Evolutionary conservation across 31 red algal species (phyloP), one percentile per base, ranked within the genome.

Genomic region (Porphyra umbilicalis): DNA sequence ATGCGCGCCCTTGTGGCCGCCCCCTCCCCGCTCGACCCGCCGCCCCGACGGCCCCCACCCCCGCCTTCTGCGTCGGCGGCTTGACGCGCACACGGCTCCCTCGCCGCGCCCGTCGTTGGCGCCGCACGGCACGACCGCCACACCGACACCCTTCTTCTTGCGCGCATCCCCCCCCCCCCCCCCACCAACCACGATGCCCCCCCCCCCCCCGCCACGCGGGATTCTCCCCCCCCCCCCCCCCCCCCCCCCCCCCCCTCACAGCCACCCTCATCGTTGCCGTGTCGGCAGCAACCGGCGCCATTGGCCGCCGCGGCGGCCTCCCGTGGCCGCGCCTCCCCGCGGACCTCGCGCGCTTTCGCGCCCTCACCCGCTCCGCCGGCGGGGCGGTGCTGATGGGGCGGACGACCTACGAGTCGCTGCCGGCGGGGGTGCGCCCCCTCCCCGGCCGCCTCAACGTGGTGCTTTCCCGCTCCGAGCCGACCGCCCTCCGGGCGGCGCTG

Each of bases 361-460:
- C 76, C 35, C 37, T 94, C 6, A 99, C 97, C 30, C 25, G 57
- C 57, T 71, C 57, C 57, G 80, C 77, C 20, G 83, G 77, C 10
- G 34, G 42, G 4, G 79, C 92, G 34, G 97, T 99, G 8, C 76
- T 99, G 32, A 96, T 99, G 94, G 97, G 97, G 9, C 84, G 86
- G 18, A 39, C 78, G 14, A 95, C 97, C 35, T 99, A 89, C 80
- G 42, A 35, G 20, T 93, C 92, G 8, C 67, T 99, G 2, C 97
- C 97, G 13, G 32, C 38, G 29, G 79, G 71, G 1, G 67, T 80
- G 25, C 84, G 87, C 18, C 97, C 97, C 6, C 82, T 99, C 18
- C 88, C 88, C 32, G 88, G 87, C 37, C 85, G 97, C 0, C 79
- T 95, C 35, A 99, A 99, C 83, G 85, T 99, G 36, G 92, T 99